Conservation (phyloP, 805 yeast species). For the Candida endomychidarum region DNA sequence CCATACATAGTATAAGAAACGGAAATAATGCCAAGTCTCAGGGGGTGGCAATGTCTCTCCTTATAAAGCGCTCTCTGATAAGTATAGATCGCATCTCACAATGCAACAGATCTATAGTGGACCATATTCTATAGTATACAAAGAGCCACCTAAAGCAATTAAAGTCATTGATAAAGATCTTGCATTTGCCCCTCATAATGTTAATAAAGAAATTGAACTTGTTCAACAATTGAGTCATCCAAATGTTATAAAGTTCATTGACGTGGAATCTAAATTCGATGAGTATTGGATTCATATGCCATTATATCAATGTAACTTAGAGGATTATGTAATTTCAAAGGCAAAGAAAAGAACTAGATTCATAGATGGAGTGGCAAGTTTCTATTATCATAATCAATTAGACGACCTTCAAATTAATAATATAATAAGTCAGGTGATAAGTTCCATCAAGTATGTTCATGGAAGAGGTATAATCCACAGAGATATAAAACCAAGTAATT, state of each 20-base stretch:
- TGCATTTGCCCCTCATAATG: constrained; percentile 35
- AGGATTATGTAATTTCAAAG: constrained; percentile 21
- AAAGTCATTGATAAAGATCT: constrained; percentile 41
- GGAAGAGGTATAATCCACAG: constrained; percentile 37
- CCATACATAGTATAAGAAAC: too few species aligned
- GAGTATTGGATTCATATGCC: constrained; percentile 37
- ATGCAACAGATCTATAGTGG: constrained; percentile 28
- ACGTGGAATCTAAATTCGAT: constrained; percentile 25
- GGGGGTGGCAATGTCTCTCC: too few species aligned
- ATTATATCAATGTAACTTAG: constrained; percentile 27
- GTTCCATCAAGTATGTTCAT: constrained; percentile 31
- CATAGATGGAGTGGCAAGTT: constrained; percentile 13
- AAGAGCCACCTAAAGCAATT: constrained; percentile 27
- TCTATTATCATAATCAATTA: constrained; percentile 19
- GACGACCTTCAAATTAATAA: constrained; percentile 12
- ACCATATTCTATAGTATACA: constrained; percentile 34
- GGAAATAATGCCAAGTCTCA: too few species aligned
- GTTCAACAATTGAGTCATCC: constrained; percentile 20
- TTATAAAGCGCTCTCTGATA: too few species aligned
- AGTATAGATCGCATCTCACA: too few species aligned
- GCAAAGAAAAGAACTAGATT: constrained; percentile 23
- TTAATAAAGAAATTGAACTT: constrained; percentile 30
- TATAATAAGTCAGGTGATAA: constrained; percentile 21
- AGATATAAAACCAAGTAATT: constrained; percentile 41
- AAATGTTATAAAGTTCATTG: constrained; percentile 21